phyloP scores from a whole-genome alignment of 495 filamentous ascomycete genomes.

The Neurospora sp. region DNA sequence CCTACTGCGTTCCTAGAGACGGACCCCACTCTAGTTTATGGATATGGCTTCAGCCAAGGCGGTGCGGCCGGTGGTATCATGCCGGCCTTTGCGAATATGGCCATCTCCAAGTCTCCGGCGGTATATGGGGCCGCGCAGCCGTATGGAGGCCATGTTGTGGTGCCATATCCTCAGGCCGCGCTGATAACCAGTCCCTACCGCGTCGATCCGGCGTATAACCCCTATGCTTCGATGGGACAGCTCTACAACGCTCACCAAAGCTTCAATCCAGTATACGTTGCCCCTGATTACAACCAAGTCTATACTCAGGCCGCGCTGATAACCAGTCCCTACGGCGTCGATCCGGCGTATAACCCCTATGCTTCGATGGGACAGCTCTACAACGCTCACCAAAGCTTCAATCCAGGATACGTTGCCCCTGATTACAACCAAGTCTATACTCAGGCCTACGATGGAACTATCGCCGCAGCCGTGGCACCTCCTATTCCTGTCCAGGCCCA shows the following conservation, averaged over 20 bases:
- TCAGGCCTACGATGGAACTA: background rate
- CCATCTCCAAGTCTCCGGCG: background rate
- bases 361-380: background rate
- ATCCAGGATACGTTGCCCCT: background rate
- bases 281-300: no score
- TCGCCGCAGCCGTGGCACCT: background rate
- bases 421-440: background rate
- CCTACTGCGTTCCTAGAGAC: background rate
- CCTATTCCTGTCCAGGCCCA: background rate
- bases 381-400: background rate
- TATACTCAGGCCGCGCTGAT: no score
- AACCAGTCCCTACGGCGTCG: background rate
- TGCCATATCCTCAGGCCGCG: background rate
- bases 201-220: no score
- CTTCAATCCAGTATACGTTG: no score
- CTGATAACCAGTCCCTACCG: no score
- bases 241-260: no score
- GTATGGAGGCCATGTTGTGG: background rate
- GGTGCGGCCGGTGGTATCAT: background rate
- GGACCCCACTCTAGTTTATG: background rate
- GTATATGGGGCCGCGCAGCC: background rate
- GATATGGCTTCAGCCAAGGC: background rate
- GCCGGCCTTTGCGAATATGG: background rate
- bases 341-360: background rate
- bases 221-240: no score